phyloP scores from a whole-genome alignment of 2,329 filamentous ascomycete genomes.

The Aspergillus arachidicola region DNA sequence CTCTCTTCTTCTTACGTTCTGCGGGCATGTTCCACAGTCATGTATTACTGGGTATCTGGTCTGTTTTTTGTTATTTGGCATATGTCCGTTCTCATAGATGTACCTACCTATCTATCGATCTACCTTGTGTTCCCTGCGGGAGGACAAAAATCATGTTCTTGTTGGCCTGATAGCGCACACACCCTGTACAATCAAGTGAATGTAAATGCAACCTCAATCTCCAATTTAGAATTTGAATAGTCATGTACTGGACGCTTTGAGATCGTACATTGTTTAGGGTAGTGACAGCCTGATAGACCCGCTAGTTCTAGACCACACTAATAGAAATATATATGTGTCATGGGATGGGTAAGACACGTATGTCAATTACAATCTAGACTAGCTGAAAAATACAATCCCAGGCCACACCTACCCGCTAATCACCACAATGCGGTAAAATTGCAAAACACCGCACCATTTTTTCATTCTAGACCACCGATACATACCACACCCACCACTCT shows the following conservation, averaged over 20 bases:
- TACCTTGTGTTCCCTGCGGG: slow-evolving; percentile 15
- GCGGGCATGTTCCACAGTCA: slow-evolving; percentile 26
- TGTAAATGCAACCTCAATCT: slow-evolving; percentile 1
- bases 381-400: slow-evolving; percentile 9
- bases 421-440: slow-evolving; percentile 9
- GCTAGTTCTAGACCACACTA: background rate
- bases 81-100: slow-evolving; percentile 28
- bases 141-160: slow-evolving; percentile 12
- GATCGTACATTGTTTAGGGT: too few species aligned
- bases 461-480: slow-evolving; percentile 2
- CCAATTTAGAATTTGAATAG: background rate
- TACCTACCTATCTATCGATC: slow-evolving; percentile 13
- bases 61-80: slow-evolving; percentile 20
- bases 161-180: slow-evolving; percentile 5
- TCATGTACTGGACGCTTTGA: too few species aligned
- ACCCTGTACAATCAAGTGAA: slow-evolving; percentile 8
- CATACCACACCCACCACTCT: background rate
- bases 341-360: background rate
- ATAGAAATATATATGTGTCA: background rate
- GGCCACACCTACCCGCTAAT: background rate
- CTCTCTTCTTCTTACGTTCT: slow-evolving; percentile 21
- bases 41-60: slow-evolving; percentile 42
- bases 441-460: slow-evolving; percentile 8
- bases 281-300: too few species aligned
- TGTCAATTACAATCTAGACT: background rate